These are phyloP conservation scores for Ogataea naganishii DNA, from an alignment of 805 yeast species.

Conservation along the genomic window DNA sequence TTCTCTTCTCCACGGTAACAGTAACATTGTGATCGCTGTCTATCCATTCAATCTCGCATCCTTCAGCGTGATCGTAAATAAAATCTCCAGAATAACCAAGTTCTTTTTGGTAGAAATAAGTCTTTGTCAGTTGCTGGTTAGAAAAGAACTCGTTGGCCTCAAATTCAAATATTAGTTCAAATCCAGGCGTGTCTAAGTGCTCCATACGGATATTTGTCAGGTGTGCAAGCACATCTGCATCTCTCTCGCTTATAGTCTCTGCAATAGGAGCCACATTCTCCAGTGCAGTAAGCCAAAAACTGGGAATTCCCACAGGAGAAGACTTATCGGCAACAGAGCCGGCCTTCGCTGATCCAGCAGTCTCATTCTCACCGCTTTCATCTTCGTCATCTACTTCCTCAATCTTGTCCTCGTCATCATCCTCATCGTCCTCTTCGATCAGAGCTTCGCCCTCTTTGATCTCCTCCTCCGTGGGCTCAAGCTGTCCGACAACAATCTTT, in stretches of 20 bases:
- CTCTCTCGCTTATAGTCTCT: conserved; percentile 84
- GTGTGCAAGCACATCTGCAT: conserved; percentile 68
- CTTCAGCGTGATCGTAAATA: conserved; percentile 95
- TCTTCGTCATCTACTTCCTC: conserved; percentile 28
- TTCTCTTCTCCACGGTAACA: conserved; percentile 81
- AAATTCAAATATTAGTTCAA: conserved; percentile 78
- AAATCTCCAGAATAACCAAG: conserved; percentile 93
- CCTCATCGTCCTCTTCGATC: conserved; percentile 42
- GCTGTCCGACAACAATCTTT: conserved; percentile 59
- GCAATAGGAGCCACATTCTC: conserved; percentile 76
- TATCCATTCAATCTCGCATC: conserved; percentile 77
- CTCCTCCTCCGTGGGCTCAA: conserved; percentile 74
- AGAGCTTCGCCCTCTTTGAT: conserved; percentile 69
- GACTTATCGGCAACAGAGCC: too few species aligned
- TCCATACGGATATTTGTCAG: conserved; percentile 68
- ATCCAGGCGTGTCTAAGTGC: conserved; percentile 81
- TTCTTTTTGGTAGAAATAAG: conserved; percentile 90
- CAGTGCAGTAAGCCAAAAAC: conserved; percentile 94
- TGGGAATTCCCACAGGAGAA: conserved; percentile 69
- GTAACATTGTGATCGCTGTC: conserved; percentile 78
- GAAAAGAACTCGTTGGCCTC: conserved; percentile 67
- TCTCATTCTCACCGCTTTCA: conserved; percentile 20
- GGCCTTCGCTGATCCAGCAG: too few species aligned
- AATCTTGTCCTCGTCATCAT: conserved; percentile 29
- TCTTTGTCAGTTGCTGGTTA: conserved; percentile 66